A percentile compares a stretch with the other conserved stretches of the same genome.
Evolutionary conservation across 2,329 filamentous ascomycete genomes (phyloP).

Genomic region (Neofusicoccum parvum): DNA sequence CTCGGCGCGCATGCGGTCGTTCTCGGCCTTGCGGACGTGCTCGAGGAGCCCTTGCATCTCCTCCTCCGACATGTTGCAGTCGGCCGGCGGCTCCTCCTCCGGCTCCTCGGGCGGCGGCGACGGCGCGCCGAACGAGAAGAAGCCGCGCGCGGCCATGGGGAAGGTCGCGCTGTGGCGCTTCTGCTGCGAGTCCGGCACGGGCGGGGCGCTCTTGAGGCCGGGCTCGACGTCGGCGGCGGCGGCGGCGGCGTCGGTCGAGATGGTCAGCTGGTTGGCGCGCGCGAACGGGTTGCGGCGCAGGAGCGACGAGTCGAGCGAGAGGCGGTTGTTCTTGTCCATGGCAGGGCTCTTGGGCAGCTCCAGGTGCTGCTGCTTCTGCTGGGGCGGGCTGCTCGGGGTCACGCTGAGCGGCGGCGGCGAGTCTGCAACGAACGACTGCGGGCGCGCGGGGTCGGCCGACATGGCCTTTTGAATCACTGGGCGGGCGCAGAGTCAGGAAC

Average conservation of each 20-base stretch:
- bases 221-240: not conserved
- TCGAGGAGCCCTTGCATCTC: slow-evolving; percentile 12
- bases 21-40: slow-evolving; percentile 9
- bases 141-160: not conserved
- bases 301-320: slow-evolving; percentile 15
- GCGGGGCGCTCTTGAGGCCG: slow-evolving; percentile 5
- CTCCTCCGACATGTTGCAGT: slow-evolving; percentile 8
- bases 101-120: not conserved
- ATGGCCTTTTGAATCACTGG: slow-evolving; percentile 15
- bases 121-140: not conserved
- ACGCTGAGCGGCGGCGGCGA: not conserved
- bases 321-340: not conserved
- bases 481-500: not conserved
- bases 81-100: not conserved
- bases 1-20: not conserved
- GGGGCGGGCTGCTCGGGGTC: not conserved
- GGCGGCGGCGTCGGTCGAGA: not conserved
- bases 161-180: slow-evolving; percentile 6
- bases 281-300: slow-evolving; percentile 10
- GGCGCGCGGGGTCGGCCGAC: slow-evolving; percentile 3
- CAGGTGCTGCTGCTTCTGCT: not conserved
- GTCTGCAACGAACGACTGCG: not conserved
- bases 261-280: slow-evolving; percentile 5
- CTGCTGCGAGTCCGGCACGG: not conserved
- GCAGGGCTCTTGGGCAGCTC: not conserved